Conservation (phyloP, 768 basidiomycete species). For the Termitomyces sp. region DNA sequence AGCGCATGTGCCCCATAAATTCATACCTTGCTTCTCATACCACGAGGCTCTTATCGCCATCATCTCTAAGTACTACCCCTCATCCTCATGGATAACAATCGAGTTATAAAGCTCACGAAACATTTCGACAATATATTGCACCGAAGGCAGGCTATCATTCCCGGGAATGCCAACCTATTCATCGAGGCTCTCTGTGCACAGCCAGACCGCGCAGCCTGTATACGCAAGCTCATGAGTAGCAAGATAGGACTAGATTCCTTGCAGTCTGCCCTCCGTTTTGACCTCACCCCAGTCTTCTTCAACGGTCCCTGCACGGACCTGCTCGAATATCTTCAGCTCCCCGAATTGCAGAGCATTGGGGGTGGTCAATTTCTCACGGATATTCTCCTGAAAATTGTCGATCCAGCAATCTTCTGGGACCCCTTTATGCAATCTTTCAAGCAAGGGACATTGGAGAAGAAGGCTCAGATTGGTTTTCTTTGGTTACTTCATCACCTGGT, state of each 20-base stretch:
- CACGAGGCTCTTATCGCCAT: background rate
- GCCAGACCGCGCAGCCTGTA: background rate
- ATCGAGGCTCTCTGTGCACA: conserved; percentile 7
- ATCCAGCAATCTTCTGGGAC: background rate
- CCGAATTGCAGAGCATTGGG: background rate
- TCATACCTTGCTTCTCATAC: background rate
- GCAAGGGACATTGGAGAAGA: background rate
- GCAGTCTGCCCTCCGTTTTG: background rate
- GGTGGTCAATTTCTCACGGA: background rate
- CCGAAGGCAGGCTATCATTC: background rate
- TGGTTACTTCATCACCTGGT: background rate
- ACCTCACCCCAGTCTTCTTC: background rate
- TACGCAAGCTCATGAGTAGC: background rate
- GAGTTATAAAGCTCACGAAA: background rate
- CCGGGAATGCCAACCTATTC: background rate
- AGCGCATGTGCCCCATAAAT: background rate
- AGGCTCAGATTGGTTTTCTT: background rate
- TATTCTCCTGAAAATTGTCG: background rate
- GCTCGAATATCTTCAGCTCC: background rate
- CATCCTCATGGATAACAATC: background rate
- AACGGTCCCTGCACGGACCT: background rate
- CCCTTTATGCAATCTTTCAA: background rate
- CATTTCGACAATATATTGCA: background rate
- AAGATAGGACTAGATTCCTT: background rate
- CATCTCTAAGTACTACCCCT: background rate